Base-by-base conservation (phyloP, 73 alveolate genomes). In the Effrenium voratum region DNA sequence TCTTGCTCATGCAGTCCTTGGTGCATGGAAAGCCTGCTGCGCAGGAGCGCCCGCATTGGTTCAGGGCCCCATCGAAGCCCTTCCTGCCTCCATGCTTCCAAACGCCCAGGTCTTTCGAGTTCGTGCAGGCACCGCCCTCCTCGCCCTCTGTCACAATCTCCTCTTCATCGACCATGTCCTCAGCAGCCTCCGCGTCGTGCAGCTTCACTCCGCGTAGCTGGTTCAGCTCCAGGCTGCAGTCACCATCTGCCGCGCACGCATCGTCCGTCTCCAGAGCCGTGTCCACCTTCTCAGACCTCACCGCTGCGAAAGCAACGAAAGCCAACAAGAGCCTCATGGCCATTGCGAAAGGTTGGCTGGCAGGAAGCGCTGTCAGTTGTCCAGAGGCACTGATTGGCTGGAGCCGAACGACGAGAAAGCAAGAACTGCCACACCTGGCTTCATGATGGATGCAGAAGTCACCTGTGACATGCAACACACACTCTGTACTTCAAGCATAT, bases 11-110 rank as follows among this genome's bases (percentile, higher is more conserved):
- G 92, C 93, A 82, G 93, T 66, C 73, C 81, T 85, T 52, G 80
- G 93, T 85, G 93, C 93, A 85, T 12, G 93, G 80, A 44, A 38
- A 85, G 80, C 93, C 93, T 15, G 93, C 93, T 16, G 93, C 93
- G 44, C 93, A 85, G 44, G 63, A 40, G 43, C 93, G 93, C 81
- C 93, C 93, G 93, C 93, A 85, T 32, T 44, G 52, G 93, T 85
- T 85, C 59, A 85, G 60, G 45, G 93, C 46, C 22, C 80, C 93
- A 41, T 85, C 93, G 38, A 85, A 85, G 93, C 93, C 57, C 80
- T 4, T 57, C 60, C 44, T 55, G 22, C 93, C 93, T 3, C 93
- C 81, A 41, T 22, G 12, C 80, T 84, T 84, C 93, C 93, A 84
- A n/a, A 40, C 10, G 30, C 41, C 41, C 38, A 85, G 32, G 59